These are phyloP conservation scores for Yarrowia sp. DNA, from an alignment of 805 yeast species.

Conservation along the genomic window DNA sequence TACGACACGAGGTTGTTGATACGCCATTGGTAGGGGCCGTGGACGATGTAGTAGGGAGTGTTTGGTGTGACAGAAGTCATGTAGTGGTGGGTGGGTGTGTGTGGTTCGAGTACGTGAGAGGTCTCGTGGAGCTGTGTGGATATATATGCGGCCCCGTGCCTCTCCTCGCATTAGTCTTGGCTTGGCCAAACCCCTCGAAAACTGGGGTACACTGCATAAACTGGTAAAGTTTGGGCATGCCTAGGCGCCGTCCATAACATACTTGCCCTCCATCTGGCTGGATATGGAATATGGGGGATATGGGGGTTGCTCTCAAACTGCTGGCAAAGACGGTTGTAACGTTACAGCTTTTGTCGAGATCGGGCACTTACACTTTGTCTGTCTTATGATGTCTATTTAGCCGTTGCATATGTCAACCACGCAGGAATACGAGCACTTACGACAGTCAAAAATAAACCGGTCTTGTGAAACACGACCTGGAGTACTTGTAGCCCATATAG, in stretches of 20 bases:
- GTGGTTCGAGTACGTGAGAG: neutral
- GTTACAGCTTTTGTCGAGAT: too few relatives aligned
- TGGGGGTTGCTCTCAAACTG: neutral
- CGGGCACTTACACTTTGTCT: neutral
- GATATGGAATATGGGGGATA: neutral
- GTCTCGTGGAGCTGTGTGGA: neutral
- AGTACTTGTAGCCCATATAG: too few relatives aligned
- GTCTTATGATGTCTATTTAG: neutral
- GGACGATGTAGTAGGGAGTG: neutral
- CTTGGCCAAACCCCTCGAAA: constrained; percentile 2
- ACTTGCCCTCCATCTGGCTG: too few relatives aligned
- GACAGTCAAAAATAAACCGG: too few relatives aligned
- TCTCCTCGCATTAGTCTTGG: neutral
- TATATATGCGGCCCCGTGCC: neutral
- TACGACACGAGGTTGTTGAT: constrained; percentile 3
- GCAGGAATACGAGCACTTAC: too few relatives aligned
- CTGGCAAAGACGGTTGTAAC: too few relatives aligned
- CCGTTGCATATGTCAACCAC: neutral
- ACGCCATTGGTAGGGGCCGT: constrained; percentile 1
- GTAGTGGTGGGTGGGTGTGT: neutral
- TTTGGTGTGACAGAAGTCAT: neutral
- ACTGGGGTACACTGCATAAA: constrained; percentile 8
- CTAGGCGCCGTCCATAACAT: neutral
- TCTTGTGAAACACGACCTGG: too few relatives aligned
- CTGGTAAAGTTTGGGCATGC: neutral